Conservation (phyloP, 2,329 filamentous ascomycete species). For the Thermothelomyces thermophilus region DNA sequence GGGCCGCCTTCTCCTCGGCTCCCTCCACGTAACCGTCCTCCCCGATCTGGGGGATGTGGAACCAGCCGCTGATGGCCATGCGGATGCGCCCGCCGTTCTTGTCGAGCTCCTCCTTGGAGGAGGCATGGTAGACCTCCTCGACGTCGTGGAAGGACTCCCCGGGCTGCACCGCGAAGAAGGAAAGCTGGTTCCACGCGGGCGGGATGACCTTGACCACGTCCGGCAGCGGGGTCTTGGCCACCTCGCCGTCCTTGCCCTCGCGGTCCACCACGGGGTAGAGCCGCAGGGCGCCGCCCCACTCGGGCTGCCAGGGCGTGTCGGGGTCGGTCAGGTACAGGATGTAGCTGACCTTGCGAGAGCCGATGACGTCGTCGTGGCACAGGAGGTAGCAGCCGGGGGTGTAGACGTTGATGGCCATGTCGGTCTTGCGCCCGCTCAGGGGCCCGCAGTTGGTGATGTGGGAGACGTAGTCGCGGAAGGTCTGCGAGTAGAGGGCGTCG, state of each 20-base stretch:
- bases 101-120: constrained; percentile 51
- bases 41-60: constrained; percentile 91
- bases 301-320: constrained; percentile 78
- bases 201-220: constrained; percentile 79
- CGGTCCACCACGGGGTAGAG: constrained; percentile 68
- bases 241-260: constrained; percentile 61
- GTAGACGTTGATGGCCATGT: constrained; percentile 99
- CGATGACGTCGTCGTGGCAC: constrained; percentile 98
- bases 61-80: constrained; percentile 99
- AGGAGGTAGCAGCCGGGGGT: constrained; percentile 92
- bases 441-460: constrained; percentile 79
- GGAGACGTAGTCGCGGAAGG: constrained; percentile 85
- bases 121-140: constrained; percentile 85
- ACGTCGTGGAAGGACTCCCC: constrained; percentile 99
- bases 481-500: constrained; percentile 85
- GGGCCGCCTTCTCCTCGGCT: constrained; percentile 78
- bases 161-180: constrained; percentile 96
- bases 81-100: constrained; percentile 71
- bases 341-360: constrained; percentile 91
- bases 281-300: constrained; percentile 88
- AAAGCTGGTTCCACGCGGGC: constrained; percentile 93
- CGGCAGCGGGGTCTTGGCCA: constrained; percentile 72
- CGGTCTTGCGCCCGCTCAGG: constrained; percentile 87
- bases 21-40: constrained; percentile 89
- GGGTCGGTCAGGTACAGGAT: constrained; percentile 95